phyloP scores from a whole-genome alignment of 208 protist species.

The Phytomonas sp. region DNA sequence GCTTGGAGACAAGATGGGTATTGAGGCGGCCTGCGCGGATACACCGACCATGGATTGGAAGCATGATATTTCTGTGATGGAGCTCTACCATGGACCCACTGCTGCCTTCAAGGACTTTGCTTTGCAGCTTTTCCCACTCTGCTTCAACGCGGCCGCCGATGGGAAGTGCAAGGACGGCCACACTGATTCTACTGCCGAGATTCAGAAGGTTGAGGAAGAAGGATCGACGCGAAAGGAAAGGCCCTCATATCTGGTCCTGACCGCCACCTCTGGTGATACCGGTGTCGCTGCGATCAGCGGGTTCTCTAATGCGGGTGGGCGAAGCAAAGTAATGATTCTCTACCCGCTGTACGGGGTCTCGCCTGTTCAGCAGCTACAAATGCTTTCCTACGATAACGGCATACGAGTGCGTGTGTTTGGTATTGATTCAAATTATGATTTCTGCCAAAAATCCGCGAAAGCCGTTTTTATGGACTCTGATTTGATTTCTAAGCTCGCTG shows the following conservation, averaged over 20 bases:
- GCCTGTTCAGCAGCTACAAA: conserved; percentile 81
- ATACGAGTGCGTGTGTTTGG: conserved; percentile 58
- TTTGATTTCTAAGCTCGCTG: conserved; percentile 59
- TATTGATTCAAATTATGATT: conserved; percentile 82
- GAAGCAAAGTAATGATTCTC: conserved; percentile 76
- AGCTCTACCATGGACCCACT: conserved; percentile 88
- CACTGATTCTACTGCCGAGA: conserved; percentile 14
- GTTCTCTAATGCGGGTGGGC: conserved; percentile 59
- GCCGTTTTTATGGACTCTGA: conserved; percentile 74
- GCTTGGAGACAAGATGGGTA: conserved; percentile 2
- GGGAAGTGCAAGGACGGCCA: conserved; percentile 9
- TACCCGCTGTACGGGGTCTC: conserved; percentile 81
- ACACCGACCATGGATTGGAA: conserved; percentile 13
- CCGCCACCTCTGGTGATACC: conserved; percentile 87
- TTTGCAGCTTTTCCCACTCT: conserved; percentile 82
- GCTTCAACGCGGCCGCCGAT: conserved; percentile 52
- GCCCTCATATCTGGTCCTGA: conserved; percentile 66
- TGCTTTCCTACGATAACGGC: conserved; percentile 77
- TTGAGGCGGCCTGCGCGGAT: not conserved
- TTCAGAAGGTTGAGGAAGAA: not conserved
- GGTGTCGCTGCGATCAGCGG: conserved; percentile 83
- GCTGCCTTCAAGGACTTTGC: conserved; percentile 90
- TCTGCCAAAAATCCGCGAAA: conserved; percentile 90
- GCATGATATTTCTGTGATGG: conserved; percentile 44
- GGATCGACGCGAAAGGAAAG: not conserved